Base-by-base conservation (phyloP, 2,329 filamentous ascomycete species). In the Periconia macrospinosa region DNA sequence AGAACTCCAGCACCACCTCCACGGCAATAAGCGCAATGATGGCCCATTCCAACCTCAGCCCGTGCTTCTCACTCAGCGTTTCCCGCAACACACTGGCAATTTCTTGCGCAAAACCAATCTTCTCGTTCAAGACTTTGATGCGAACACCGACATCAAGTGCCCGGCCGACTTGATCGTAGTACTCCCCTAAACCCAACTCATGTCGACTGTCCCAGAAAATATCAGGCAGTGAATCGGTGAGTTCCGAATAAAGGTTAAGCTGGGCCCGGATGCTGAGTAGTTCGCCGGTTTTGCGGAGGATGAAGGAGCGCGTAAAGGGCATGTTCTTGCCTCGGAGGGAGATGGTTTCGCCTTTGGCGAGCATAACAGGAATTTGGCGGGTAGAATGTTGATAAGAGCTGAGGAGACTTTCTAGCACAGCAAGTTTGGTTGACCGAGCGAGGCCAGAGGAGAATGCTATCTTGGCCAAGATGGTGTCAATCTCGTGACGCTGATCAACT, bases 81-180 rank as follows among this genome's bases (percentile, higher is more conserved):
- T 97, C 91, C 53, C 94, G 82, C 56, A 97, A 77, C 15, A 97
- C 92, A 49, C 82, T 90, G 7, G 94, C 92, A 71, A 97, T 97
- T 73, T 97, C 93, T 68, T 94, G 90, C 1, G 93, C 94, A 72
- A 99, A 97, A 68, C 96, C 93, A 85, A 99, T 95, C 78, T 96
- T 96, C 77, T 96, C 91, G 72, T 99, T 99, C 62, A 97, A 77
- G 17, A 91, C 87, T 66, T 90, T 90, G 76, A 97, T 97, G 47
- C 94, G 84, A 23, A 94, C 90, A 33, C 90, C 90, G 20, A 97
- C 92, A 73, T 97, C 94, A 35, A 99, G 82, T 0, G 92, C 91
- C 50, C 88, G 86, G 41, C 93, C 92, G 41, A 97, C 91, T 73
- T 94, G 90, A 62, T 96, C 92, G 73, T 97, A 99, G 76, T 97